Evolutionary conservation across 2,329 filamentous ascomycete genomes (phyloP).

Genomic region (Aspergillus carbonarius): DNA sequence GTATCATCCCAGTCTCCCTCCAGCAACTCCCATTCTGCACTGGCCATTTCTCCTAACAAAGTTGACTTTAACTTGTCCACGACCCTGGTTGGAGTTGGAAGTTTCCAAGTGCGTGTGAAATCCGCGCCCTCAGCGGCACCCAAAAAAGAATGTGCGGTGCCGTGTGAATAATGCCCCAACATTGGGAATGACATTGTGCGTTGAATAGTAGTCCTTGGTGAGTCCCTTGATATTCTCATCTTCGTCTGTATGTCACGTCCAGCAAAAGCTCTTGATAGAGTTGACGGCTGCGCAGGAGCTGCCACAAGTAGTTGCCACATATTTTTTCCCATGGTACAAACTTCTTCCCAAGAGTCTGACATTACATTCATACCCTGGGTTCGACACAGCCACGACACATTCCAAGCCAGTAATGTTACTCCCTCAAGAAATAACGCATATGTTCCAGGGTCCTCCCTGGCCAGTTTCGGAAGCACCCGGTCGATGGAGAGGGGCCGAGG

Average conservation of each 20-base stretch:
- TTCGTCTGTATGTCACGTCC: slow-evolving; percentile 35
- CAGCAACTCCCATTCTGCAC: slow-evolving; percentile 91
- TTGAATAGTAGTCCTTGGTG: slow-evolving; percentile 37
- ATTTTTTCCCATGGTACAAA: slow-evolving; percentile 84
- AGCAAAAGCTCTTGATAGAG: slow-evolving; percentile 38
- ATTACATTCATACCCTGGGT: slow-evolving; percentile 77
- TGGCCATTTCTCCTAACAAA: slow-evolving; percentile 73
- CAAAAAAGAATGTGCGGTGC: slow-evolving; percentile 74
- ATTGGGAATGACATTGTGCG: slow-evolving; percentile 47
- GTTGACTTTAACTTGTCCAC: slow-evolving; percentile 75
- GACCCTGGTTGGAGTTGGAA: slow-evolving; percentile 70
- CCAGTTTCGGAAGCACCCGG: slow-evolving; percentile 68
- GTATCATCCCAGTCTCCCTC: slow-evolving; percentile 63
- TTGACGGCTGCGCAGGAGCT: slow-evolving; percentile 37
- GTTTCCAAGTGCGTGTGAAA: slow-evolving; percentile 69
- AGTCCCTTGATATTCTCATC: slow-evolving; percentile 29
- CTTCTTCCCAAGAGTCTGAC: slow-evolving; percentile 74
- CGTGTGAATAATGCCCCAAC: slow-evolving; percentile 81
- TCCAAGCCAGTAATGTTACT: slow-evolving; percentile 80
- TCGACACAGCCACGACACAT: slow-evolving; percentile 88
- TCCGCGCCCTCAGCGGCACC: slow-evolving; percentile 65
- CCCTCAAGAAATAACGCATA: slow-evolving; percentile 86
- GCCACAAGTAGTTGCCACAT: slow-evolving; percentile 60
- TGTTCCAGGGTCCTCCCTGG: slow-evolving; percentile 73
- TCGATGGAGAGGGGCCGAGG: slow-evolving; percentile 79